Evolutionary conservation across 1,139 yeast genomes (phyloP).

Genomic region (Yamadazyma pseudoaaseri): DNA sequence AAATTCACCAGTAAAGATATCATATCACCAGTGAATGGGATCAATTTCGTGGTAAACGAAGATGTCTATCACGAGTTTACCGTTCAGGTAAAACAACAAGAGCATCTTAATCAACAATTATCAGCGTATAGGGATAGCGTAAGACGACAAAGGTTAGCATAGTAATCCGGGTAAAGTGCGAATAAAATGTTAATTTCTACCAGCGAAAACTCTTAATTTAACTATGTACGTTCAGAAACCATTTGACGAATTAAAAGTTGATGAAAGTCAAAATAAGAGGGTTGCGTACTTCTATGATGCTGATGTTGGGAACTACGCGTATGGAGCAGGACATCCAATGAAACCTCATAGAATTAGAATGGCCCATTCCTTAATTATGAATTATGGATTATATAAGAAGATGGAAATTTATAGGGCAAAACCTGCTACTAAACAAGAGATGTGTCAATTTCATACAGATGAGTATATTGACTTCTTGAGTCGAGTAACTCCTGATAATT

Average conservation of each 20-base stretch:
- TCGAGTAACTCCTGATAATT: constrained; percentile 91
- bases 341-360: constrained; percentile 97
- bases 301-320: constrained; percentile 96
- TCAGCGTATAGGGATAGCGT: constrained; percentile 22
- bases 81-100: constrained; percentile 45
- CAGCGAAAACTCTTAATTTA: too few relatives aligned
- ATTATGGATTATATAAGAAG: constrained; percentile 91
- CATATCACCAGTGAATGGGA: constrained; percentile 43
- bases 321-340: constrained; percentile 99
- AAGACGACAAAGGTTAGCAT: constrained; percentile 2
- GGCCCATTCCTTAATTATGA: constrained; percentile 97
- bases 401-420: constrained; percentile 97
- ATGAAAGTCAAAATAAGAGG: constrained; percentile 40
- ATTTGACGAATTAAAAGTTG: constrained; percentile 45
- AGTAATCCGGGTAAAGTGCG: constrained; percentile 4
- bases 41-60: constrained; percentile 50
- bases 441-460: constrained; percentile 98
- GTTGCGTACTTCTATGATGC: constrained; percentile 55
- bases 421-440: constrained; percentile 97
- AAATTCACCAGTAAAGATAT: constrained; percentile 22
- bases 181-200: too few relatives aligned
- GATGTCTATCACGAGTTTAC: constrained; percentile 39
- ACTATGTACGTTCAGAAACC: constrained; percentile 48
- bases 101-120: constrained; percentile 47
- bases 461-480: constrained; percentile 93